Base-by-base conservation (phyloP, 768 basidiomycete genomes). In the Amanita thiersii region DNA sequence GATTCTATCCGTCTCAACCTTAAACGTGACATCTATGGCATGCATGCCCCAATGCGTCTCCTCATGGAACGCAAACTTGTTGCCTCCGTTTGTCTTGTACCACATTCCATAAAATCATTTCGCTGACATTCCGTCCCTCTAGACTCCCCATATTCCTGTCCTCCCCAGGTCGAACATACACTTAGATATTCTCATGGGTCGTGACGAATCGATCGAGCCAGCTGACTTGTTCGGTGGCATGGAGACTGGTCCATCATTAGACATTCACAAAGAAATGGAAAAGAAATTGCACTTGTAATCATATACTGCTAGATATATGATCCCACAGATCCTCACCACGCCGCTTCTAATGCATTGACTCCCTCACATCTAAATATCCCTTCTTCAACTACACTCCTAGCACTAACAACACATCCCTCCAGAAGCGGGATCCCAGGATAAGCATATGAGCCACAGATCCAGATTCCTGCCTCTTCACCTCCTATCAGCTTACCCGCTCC, bases 41-140 rank as follows among this genome's bases (percentile, higher is more conserved):
- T 97, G 51, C 89, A 90, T 56, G 81, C 86, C 14, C 96, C 96
- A 1, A 77, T 94, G 62, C 77, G 93, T 21, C 68, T 79, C 39
- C 69, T 96, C 49, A 98, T 98, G 96, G 96, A 99, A 61, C 78
- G 91, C 55, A 85, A 83, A 67, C 73, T 92, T 30, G 88, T 93
- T 6, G 63, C 75, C 24, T 60, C 75, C 43, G 93, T 93, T 52
- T 50, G 83, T 66, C 5, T 23, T 25, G 29, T 47, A 17, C 14
- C 2, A 10, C 4, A 25, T 15, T 14, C 17, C 12, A 9, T n/a
- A 40, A 3, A 17, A 1, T 37, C 32, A 29, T 38, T 17, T 44
- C 17, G 30, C 37, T 12, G 15, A 28, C 40, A 19, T 32, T 26
- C 44, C 28, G 47, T 43, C 24, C 14, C 21, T n/a, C n/a, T n/a